Base-by-base conservation (phyloP, 192 early-diverging fungal genomes). In the Backusella westeae region DNA sequence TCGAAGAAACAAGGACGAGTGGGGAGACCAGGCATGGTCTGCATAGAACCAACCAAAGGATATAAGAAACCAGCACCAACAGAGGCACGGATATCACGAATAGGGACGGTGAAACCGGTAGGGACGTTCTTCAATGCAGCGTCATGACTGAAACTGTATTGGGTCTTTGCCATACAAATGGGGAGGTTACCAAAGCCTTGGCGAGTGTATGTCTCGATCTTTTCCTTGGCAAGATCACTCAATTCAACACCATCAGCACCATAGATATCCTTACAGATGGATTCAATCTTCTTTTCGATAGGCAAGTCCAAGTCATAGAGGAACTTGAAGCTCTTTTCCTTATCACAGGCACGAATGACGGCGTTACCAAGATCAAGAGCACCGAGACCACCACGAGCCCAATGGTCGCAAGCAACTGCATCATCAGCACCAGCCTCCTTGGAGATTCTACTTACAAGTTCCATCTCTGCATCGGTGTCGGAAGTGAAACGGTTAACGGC, bases 91-190 rank as follows among this genome's bases (percentile, higher is more conserved):
- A 99, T 94, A 75, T 99, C 98, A 49, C 98, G 93, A 67, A 99
- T 90, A 12, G 96, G 97, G 52, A 98, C 89, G 44, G 88, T 91
- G 78, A 99, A 99, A 12, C 93, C 93, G 39, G 93, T 93, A 8
- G 98, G 98, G 0, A 94, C 97, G 69, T 92, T 90, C 88, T 99
- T 99, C 66, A 96, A 87, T 42, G 89, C 92, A 1, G 98, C 95
- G 75, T 98, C 93, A 53, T 96, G 96, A 32, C 96, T 96, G 73
- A 99, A 88, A 65, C 91, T 93, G 76, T 96, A 88, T 80, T 99
- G 98, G 6, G 98, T 99, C 88, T 99, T 99, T 44, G 98, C 98
- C 98, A 99, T 99, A 84, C 98, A 99, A 39, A 99, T 94, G 6
- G 97, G 97, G 78, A 98, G 83, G 32, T 92, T 85, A 49, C 78